Evolutionary conservation across 2,329 filamentous ascomycete species (phyloP).

Genomic region (Colletotrichum horii): DNA sequence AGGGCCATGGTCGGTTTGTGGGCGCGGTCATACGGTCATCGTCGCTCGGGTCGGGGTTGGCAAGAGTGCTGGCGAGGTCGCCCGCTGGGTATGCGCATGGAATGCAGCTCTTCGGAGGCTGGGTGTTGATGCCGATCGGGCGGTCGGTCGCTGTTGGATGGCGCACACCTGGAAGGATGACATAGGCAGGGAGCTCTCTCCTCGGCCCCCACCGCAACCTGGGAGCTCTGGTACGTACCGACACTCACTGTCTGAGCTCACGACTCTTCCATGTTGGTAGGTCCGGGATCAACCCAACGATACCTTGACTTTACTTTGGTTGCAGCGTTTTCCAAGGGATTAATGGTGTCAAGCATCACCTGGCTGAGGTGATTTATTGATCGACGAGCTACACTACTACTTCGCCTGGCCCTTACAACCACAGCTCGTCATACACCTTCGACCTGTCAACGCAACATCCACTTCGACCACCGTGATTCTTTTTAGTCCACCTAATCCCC

Average conservation of each 20-base stretch:
- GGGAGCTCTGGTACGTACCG: constrained; percentile 14
- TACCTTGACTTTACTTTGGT: no score
- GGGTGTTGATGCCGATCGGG: constrained; percentile 1
- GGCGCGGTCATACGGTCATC: constrained; percentile 11
- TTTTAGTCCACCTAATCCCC: background rate
- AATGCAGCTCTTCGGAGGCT: constrained; percentile 10
- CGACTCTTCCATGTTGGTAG: background rate
- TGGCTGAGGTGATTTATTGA: background rate
- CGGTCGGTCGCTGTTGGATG: background rate
- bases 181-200: constrained; percentile 13
- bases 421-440: background rate
- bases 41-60: background rate
- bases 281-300: background rate
- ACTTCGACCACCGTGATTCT: background rate
- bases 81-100: constrained; percentile 1
- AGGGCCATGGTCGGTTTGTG: constrained; percentile 62
- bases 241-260: background rate
- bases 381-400: background rate
- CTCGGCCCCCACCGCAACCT: background rate
- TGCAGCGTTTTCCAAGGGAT: background rate
- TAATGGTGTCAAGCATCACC: background rate
- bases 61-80: background rate
- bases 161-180: constrained; percentile 13
- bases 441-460: background rate
- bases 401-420: background rate